Conservation (phyloP, 2,329 filamentous ascomycete species). For the Botryotinia calthae region DNA sequence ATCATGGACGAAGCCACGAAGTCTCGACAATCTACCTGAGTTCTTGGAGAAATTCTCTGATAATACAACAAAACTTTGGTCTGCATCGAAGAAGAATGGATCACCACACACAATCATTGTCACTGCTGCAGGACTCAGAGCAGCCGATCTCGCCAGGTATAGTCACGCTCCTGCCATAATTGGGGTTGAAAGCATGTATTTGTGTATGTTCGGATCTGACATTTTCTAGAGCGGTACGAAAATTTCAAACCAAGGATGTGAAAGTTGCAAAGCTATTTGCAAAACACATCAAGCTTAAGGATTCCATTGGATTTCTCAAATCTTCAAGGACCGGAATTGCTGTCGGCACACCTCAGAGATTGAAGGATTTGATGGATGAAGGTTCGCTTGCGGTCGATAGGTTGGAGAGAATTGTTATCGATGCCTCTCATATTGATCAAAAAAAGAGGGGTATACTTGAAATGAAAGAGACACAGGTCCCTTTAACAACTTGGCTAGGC, state of each 20-base stretch:
- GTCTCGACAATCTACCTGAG: constrained; percentile 68
- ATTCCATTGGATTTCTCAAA: constrained; percentile 75
- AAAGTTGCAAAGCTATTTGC: constrained; percentile 90
- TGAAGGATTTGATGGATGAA: constrained; percentile 79
- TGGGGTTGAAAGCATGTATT: not conserved
- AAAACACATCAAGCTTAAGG: constrained; percentile 94
- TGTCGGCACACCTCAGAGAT: constrained; percentile 81
- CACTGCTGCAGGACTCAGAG: constrained; percentile 78
- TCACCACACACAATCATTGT: constrained; percentile 85
- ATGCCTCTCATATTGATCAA: constrained; percentile 88
- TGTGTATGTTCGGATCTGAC: constrained; percentile 20
- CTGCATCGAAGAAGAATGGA: constrained; percentile 65
- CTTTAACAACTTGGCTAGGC: constrained; percentile 72
- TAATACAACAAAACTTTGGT: constrained; percentile 56
- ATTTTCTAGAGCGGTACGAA: constrained; percentile 60
- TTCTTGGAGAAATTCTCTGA: constrained; percentile 70
- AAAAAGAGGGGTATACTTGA: constrained; percentile 94
- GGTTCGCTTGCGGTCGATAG: constrained; percentile 69
- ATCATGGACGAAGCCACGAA: constrained; percentile 64
- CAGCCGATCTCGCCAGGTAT: constrained; percentile 77
- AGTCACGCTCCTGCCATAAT: constrained; percentile 23
- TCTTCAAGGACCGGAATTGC: constrained; percentile 74
- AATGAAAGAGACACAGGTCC: constrained; percentile 88
- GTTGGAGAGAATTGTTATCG: constrained; percentile 78
- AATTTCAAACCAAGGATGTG: constrained; percentile 75